Evolutionary conservation across 2,329 filamentous ascomycete species (phyloP).

Genomic region (Tolypocladium tropicale): DNA sequence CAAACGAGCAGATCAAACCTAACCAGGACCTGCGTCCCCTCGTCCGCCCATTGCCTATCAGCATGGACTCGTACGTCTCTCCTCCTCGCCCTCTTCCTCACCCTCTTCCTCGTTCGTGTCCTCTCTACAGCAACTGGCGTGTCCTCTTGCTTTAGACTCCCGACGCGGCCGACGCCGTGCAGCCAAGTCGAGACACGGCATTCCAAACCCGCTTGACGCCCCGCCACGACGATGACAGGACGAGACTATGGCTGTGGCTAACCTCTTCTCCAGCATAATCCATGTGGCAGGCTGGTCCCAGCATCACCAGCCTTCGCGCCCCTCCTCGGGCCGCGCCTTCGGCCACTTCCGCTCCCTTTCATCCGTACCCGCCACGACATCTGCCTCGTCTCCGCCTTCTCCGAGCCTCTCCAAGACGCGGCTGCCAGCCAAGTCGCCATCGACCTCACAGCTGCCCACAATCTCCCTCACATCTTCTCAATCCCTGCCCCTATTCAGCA

Average conservation of each 20-base stretch:
- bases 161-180: background rate
- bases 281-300: constrained; percentile 43
- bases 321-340: constrained; percentile 23
- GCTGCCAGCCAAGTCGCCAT: constrained; percentile 26
- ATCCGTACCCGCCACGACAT: constrained; percentile 34
- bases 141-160: background rate
- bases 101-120: background rate
- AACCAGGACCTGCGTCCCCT: background rate
- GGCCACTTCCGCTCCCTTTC: constrained; percentile 45
- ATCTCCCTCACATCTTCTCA: constrained; percentile 28
- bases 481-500: constrained; percentile 31
- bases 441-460: constrained; percentile 24
- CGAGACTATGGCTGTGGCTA: constrained; percentile 7
- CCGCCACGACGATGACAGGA: background rate
- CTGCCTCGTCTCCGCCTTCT: constrained; percentile 16
- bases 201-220: constrained; percentile 7
- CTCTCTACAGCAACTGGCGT: background rate
- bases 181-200: background rate
- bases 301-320: constrained; percentile 19
- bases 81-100: constrained; percentile 1
- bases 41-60: background rate
- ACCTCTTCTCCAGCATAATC: constrained; percentile 34
- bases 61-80: constrained; percentile 20
- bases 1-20: background rate
- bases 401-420: constrained; percentile 20